phyloP scores from a whole-genome alignment of 2,329 filamentous ascomycete species.

The Emmonsiellopsis sp. region DNA sequence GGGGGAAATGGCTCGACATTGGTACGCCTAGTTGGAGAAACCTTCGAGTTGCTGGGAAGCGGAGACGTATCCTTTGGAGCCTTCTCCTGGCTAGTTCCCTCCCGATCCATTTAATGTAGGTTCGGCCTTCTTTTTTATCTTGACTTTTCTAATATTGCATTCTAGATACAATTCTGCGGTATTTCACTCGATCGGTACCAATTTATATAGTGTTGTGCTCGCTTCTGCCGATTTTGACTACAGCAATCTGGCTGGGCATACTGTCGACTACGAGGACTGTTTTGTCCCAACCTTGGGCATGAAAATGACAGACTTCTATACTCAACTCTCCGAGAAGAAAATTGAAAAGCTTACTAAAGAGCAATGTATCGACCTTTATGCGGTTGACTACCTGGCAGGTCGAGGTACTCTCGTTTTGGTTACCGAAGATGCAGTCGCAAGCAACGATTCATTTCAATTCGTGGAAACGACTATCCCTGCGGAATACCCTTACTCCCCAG shows the following conservation, averaged over 20 bases:
- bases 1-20: slow-evolving; percentile 21
- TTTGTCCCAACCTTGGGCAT: slow-evolving; percentile 1
- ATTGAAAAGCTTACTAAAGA: slow-evolving; percentile 4
- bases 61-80: slow-evolving; percentile 5
- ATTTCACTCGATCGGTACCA: slow-evolving; percentile 11
- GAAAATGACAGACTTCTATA: slow-evolving; percentile 2
- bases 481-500: neutral
- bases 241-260: slow-evolving; percentile 1
- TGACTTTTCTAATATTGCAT: neutral
- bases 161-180: slow-evolving; percentile 14
- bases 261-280: neutral
- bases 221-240: slow-evolving; percentile 4
- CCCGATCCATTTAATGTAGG: slow-evolving; percentile 11
- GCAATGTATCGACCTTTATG: slow-evolving; percentile 12
- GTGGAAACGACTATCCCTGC: neutral
- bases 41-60: slow-evolving; percentile 5
- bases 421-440: neutral
- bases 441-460: slow-evolving; percentile 7
- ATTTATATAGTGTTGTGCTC: slow-evolving; percentile 12
- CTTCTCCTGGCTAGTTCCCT: slow-evolving; percentile 5
- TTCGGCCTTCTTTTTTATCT: neutral
- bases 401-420: slow-evolving; percentile 10
- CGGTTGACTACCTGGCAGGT: slow-evolving; percentile 8
- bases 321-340: neutral
- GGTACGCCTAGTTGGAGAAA: slow-evolving; percentile 21